These are phyloP conservation scores for Pseudotsuga menziesii DNA, from an alignment of 75 land plant species.

Conservation along the genomic window DNA sequence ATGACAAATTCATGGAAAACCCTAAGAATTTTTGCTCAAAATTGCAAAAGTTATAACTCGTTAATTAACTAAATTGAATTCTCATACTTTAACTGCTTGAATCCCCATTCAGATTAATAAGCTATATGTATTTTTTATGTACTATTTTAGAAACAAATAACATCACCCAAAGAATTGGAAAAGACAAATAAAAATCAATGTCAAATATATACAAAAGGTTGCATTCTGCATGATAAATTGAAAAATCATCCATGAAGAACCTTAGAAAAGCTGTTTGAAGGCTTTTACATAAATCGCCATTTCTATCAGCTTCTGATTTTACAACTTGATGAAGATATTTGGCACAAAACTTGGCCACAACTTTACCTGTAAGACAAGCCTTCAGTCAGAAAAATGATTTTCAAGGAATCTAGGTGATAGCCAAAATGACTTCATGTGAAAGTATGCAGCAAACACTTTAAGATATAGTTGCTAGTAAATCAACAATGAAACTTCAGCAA, in stretches of 20 bases:
- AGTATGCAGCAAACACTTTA: not conserved
- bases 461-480: not conserved
- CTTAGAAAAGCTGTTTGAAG: conserved; percentile 32
- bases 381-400: not conserved
- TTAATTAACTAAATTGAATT: not conserved
- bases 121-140: not conserved
- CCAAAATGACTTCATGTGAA: not conserved
- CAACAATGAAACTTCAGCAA: not conserved
- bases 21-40: too few species aligned
- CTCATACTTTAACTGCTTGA: not conserved
- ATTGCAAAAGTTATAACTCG: not conserved
- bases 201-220: not conserved
- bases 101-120: not conserved
- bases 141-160: not conserved
- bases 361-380: conserved; percentile 21
- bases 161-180: not conserved
- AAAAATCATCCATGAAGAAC: conserved; percentile 8
- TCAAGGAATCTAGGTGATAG: not conserved
- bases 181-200: not conserved
- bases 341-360: conserved; percentile 44
- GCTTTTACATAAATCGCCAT: conserved; percentile 24
- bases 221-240: not conserved
- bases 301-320: conserved; percentile 22
- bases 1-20: too few species aligned
- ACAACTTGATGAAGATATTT: conserved; percentile 37